Percentiles rank a stretch among this genome's conserved stretches.
Conservation (phyloP, 1,139 yeast genomes). For the Citeromyces hawaiiensis region DNA sequence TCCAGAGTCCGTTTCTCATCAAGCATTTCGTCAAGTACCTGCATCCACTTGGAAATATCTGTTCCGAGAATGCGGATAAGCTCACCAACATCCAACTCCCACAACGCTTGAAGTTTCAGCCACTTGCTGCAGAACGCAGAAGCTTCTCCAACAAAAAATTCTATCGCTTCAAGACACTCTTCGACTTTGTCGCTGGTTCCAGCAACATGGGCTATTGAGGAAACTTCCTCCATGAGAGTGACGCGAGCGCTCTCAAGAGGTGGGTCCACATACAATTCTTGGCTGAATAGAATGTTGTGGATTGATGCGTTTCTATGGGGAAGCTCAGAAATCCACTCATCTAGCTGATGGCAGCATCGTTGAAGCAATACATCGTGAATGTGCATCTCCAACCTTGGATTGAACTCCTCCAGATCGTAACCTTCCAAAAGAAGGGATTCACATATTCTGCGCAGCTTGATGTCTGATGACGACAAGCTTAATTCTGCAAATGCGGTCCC, state of each 20-base stretch:
- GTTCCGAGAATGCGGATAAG: constrained; percentile 19
- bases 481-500: neutral
- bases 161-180: constrained; percentile 10
- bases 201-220: constrained; percentile 2
- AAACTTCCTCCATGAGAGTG: neutral
- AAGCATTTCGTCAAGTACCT: constrained; percentile 29
- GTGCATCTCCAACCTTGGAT: constrained; percentile 24
- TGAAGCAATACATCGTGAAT: constrained; percentile 21
- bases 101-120: constrained; percentile 42
- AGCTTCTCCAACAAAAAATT: constrained; percentile 16
- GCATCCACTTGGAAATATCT: constrained; percentile 33
- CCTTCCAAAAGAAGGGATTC: constrained; percentile 23
- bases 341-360: constrained; percentile 15
- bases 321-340: constrained; percentile 3
- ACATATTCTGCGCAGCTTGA: neutral
- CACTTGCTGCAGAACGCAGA: constrained; percentile 30
- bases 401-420: constrained; percentile 25
- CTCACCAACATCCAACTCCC: constrained; percentile 35
- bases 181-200: constrained; percentile 6
- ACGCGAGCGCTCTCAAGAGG: neutral
- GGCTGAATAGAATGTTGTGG: neutral
- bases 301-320: neutral
- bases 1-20: constrained; percentile 34
- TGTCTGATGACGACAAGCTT: neutral
- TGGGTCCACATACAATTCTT: neutral